Evolutionary conservation across 805 yeast genomes (phyloP), one percentile per base, ranked within the genome.

Genomic region (Pichia phayaonensis): DNA sequence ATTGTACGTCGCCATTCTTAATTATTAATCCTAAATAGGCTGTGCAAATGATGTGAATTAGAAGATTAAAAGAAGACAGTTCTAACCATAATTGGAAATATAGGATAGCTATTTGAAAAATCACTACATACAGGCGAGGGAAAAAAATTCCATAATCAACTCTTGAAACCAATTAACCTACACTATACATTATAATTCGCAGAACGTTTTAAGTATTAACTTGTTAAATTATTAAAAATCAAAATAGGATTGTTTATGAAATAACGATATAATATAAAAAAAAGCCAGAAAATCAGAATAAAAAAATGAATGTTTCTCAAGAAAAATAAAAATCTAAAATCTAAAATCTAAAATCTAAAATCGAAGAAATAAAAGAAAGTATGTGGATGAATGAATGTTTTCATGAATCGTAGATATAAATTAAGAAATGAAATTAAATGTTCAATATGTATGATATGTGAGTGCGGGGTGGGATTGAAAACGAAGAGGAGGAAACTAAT

Each of bases 1-100:
- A 44, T 77, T 74, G 55, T 79, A 80, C 7, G 76, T 69, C 2
- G 79, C 69, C 81, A 77, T 78, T 10, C 2, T 22, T 31, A 6
- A 3, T 34, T n/a, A n/a, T n/a, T n/a, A 12, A 13, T 13, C n/a
- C 7, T 29, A 15, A 3, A 7, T 13, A 3, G 7, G 4, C 2
- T 29, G n/a, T 29, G 8, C 29, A 8, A 24, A 24, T 24, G 27
- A 8, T 29, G n/a, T 29, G n/a, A n/a, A 34, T n/a, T 4, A 8
- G n/a, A 4, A 16, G 6, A 6, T 34, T 16, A 8, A n/a, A 34
- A 34, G n/a, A 10, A 34, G 11, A 7, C n/a, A 3, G 20, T 13
- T 26, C n/a, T n/a, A n/a, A 8, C 29, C 29, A 8, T 5, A 24
- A 24, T 7, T 24, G 7, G 8, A 10, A 26, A 13, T 26, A 26